Conservation (phyloP, 352 stramenopile genomes). For the Phytophthora pini region DNA sequence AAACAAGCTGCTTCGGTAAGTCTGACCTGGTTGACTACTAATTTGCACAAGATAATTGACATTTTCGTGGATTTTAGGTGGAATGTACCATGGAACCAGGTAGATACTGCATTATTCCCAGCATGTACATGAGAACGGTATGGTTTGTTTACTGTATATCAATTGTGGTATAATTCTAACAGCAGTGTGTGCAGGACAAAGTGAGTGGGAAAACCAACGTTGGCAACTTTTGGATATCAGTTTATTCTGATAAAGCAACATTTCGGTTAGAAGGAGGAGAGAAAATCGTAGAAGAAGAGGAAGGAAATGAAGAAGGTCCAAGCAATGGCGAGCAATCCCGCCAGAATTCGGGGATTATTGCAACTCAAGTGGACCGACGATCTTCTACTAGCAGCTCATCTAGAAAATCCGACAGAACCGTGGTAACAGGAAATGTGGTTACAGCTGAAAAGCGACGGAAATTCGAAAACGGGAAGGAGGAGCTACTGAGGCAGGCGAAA, state of each 20-base stretch:
- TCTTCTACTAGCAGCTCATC: conserved; percentile 33
- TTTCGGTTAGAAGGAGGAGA: conserved; percentile 80
- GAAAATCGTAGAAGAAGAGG: conserved; percentile 82
- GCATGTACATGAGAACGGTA: conserved; percentile 90
- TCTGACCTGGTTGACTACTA: not conserved
- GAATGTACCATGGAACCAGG: conserved; percentile 77
- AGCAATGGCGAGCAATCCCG: conserved; percentile 6
- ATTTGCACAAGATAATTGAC: no score
- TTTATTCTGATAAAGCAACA: conserved; percentile 74
- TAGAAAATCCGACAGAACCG: conserved; percentile 41
- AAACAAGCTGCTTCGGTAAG: conserved; percentile 83
- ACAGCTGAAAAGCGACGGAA: conserved; percentile 55
- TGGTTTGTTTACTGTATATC: not conserved
- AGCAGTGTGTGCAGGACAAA: conserved; percentile 57
- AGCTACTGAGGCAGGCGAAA: conserved; percentile 68
- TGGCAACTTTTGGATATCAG: conserved; percentile 83
- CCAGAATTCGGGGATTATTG: conserved; percentile 2
- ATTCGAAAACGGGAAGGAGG: conserved; percentile 80
- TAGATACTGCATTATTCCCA: conserved; percentile 83
- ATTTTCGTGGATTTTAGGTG: conserved; percentile 36
- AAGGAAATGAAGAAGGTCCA: conserved; percentile 54
- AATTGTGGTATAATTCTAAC: conserved; percentile 3
- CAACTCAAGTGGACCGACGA: not conserved
- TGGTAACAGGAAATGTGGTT: conserved; percentile 40
- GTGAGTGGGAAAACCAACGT: conserved; percentile 77